Percentiles rank a stretch among this genome's conserved stretches.
These are phyloP conservation scores for Adansonia grandidieri DNA, from an alignment of 441 rosid genomes.

Conservation along the genomic window DNA sequence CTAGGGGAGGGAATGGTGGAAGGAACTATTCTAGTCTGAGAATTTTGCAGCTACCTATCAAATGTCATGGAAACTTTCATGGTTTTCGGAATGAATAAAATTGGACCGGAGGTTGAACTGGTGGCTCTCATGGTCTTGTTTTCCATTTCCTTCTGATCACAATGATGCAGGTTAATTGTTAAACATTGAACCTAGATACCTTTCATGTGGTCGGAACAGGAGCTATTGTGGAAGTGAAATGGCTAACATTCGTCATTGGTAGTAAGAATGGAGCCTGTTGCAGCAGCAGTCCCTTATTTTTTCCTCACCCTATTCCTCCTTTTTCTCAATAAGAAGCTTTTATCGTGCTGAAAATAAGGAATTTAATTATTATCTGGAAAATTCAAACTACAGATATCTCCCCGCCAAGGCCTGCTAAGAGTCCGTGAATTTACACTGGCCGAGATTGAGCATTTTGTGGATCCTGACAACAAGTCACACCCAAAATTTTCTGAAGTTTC, in stretches of 20 bases:
- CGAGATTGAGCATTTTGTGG: constrained; percentile 66
- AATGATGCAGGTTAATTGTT: neutral
- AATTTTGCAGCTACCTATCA: neutral
- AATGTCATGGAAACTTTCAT: neutral
- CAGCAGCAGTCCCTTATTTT: neutral
- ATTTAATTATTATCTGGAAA: constrained; percentile 1
- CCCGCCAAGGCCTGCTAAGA: constrained; percentile 66
- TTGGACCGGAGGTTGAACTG: neutral
- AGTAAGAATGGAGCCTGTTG: neutral
- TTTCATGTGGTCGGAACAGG: neutral
- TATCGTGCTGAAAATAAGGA: neutral
- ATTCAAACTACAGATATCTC: constrained; percentile 48
- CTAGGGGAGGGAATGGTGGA: neutral
- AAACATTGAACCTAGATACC: neutral
- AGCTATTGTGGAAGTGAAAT: neutral
- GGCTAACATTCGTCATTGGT: neutral
- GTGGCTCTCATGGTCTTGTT: neutral
- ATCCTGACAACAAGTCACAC: constrained; percentile 60
- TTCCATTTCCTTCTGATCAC: constrained; percentile 3
- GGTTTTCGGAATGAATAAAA: neutral
- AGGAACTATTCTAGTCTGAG: neutral
- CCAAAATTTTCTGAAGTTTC: constrained; percentile 51
- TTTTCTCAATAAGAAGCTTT: neutral
- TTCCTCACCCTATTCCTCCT: neutral
- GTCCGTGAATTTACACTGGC: constrained; percentile 63